Percentiles rank a stretch among this genome's conserved stretches.
phyloP scores from a whole-genome alignment of 2,329 filamentous ascomycete species.

The Ophiobolus disseminans region DNA sequence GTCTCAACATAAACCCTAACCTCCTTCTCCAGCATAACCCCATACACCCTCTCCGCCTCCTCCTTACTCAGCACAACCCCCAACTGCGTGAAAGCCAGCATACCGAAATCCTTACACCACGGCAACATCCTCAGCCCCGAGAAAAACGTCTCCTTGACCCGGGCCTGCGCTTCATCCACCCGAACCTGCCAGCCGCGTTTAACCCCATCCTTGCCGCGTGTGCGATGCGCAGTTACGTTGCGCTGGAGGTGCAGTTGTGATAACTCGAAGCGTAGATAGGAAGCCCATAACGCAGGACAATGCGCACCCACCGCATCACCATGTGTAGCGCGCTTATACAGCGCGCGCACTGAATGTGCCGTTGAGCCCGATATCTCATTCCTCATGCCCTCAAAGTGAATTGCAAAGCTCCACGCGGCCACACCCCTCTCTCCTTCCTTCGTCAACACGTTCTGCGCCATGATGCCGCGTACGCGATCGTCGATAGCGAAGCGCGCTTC shows the following conservation, averaged over 20 bases:
- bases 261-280: slow-evolving; percentile 43
- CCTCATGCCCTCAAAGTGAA: slow-evolving; percentile 62
- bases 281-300: slow-evolving; percentile 40
- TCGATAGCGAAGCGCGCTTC: slow-evolving; percentile 75
- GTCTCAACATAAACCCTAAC: slow-evolving; percentile 65
- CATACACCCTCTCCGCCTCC: slow-evolving; percentile 62
- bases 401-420: slow-evolving; percentile 61
- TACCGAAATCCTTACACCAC: slow-evolving; percentile 67
- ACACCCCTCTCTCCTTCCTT: slow-evolving; percentile 46
- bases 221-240: slow-evolving; percentile 9
- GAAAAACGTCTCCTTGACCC: slow-evolving; percentile 62
- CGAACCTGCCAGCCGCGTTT: slow-evolving; percentile 26
- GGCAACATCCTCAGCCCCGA: slow-evolving; percentile 64
- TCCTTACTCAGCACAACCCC: slow-evolving; percentile 47
- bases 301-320: slow-evolving; percentile 34
- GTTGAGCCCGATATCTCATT: slow-evolving; percentile 52
- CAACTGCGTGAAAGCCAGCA: slow-evolving; percentile 61
- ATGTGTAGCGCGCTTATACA: slow-evolving; percentile 62
- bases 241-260: slow-evolving; percentile 21
- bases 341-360: slow-evolving; percentile 60
- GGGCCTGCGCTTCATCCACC: slow-evolving; percentile 42
- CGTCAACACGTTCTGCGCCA: slow-evolving; percentile 55
- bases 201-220: slow-evolving; percentile 23
- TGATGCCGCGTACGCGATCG: slow-evolving; percentile 74
- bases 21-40: slow-evolving; percentile 67